Percentiles rank a stretch among this genome's conserved stretches.
Conservation (phyloP, 148 eudicot genomes). For the Diospyros kaki region DNA sequence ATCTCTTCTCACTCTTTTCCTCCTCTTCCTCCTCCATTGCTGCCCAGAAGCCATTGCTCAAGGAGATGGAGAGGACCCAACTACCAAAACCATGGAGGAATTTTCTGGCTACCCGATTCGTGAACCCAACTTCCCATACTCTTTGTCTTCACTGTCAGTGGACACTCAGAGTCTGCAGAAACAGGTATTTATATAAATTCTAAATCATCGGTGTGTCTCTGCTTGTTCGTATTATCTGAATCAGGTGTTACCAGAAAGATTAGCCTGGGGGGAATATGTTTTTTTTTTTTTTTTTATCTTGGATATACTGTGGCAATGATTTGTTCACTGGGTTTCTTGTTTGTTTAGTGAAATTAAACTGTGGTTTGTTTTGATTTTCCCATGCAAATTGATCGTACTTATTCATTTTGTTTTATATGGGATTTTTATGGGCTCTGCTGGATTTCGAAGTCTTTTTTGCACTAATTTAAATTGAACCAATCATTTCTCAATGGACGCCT, state of each 20-base stretch:
- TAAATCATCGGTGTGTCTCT: not conserved
- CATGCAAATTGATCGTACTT: not conserved
- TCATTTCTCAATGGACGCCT: not conserved
- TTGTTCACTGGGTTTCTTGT: not conserved
- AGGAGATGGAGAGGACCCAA: slow-evolving; percentile 37
- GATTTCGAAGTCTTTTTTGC: not conserved
- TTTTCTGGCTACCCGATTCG: slow-evolving; percentile 69
- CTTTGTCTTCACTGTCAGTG: slow-evolving; percentile 48
- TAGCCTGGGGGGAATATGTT: not conserved
- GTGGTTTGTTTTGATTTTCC: not conserved
- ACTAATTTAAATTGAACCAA: not conserved
- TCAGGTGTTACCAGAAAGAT: not conserved
- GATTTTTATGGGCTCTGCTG: not conserved
- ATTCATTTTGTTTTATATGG: not conserved
- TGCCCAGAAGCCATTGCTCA: slow-evolving; percentile 10
- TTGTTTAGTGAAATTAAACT: not conserved
- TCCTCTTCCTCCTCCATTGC: not conserved
- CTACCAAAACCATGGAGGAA: slow-evolving; percentile 60
- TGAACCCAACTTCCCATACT: slow-evolving; percentile 30
- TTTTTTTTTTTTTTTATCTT: not conserved
- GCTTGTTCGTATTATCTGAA: not conserved
- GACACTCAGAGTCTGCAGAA: slow-evolving; percentile 47
- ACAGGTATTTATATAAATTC: slow-evolving; percentile 33
- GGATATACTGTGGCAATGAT: not conserved
- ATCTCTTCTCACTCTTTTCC: slow-evolving; percentile 1